phyloP scores from a whole-genome alignment of 164 flowering plant genomes.

The Saururus chinensis region DNA sequence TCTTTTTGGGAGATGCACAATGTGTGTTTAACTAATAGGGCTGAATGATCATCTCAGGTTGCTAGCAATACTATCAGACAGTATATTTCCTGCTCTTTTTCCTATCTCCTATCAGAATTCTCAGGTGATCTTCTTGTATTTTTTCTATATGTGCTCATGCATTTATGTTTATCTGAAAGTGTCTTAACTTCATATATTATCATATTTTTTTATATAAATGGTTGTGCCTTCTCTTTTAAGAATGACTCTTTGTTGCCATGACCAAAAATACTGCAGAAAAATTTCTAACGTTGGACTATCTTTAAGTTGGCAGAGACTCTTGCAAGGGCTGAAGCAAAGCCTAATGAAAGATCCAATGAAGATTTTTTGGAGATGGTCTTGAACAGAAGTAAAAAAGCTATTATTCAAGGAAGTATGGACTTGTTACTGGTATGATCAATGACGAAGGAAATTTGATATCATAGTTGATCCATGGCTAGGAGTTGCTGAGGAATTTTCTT shows the following conservation, averaged over 20 bases:
- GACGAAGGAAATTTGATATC: not conserved
- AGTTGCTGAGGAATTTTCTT: not conserved
- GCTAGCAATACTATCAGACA: slow-evolving; percentile 50
- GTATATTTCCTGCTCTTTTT: slow-evolving; percentile 46
- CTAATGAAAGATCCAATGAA: slow-evolving; percentile 34
- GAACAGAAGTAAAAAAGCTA: slow-evolving; percentile 69
- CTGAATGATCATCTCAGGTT: slow-evolving; percentile 37
- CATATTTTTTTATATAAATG: no score
- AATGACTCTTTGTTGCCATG: not conserved
- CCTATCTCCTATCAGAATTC: slow-evolving; percentile 52
- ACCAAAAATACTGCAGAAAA: not conserved
- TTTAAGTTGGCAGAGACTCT: slow-evolving; percentile 49
- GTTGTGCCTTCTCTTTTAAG: not conserved
- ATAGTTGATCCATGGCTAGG: not conserved
- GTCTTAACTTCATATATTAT: not conserved
- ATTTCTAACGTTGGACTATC: slow-evolving; percentile 10
- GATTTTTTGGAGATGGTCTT: slow-evolving; percentile 50
- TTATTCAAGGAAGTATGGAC: slow-evolving; percentile 86
- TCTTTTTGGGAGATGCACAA: not conserved
- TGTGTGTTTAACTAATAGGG: not conserved
- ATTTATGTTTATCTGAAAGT: not conserved
- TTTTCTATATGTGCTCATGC: not conserved
- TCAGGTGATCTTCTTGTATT: slow-evolving; percentile 41
- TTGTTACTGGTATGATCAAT: slow-evolving; percentile 52
- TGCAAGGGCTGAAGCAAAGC: slow-evolving; percentile 26